phyloP scores from a whole-genome alignment of 306 rosid genomes.

The Dicorynia guianensis region DNA sequence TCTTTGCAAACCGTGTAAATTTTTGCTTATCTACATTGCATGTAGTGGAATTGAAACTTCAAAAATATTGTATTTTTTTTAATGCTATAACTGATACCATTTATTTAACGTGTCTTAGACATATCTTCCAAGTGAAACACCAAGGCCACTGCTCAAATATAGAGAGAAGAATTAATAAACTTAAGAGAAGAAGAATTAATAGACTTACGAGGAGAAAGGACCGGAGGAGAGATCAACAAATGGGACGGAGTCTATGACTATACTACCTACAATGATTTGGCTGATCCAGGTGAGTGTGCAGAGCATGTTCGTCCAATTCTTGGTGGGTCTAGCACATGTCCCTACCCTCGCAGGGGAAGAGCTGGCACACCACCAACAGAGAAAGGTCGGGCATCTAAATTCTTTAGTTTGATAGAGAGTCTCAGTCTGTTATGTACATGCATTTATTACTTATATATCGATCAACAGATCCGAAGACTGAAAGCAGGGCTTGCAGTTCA shows the following conservation, averaged over 20 bases:
- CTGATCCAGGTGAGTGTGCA: slow-evolving; percentile 42
- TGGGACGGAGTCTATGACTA: slow-evolving; percentile 67
- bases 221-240: slow-evolving; percentile 56
- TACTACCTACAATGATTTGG: slow-evolving; percentile 63
- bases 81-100: too few species aligned
- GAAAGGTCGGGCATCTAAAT: slow-evolving; percentile 45
- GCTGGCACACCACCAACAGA: slow-evolving; percentile 51
- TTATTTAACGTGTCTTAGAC: slow-evolving; percentile 35
- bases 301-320: slow-evolving; percentile 52
- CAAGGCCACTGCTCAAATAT: slow-evolving; percentile 44
- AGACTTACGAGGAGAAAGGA: slow-evolving; percentile 71
- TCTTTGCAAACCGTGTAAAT: slow-evolving; percentile 67
- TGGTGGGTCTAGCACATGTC: too few species aligned
- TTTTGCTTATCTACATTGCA: too few species aligned
- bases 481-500: slow-evolving; percentile 43
- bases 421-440: too few species aligned
- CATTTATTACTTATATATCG: too few species aligned
- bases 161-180: slow-evolving; percentile 49
- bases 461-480: slow-evolving; percentile 58
- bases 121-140: slow-evolving; percentile 63
- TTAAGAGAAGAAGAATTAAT: slow-evolving; percentile 62
- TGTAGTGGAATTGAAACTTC: too few species aligned
- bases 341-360: slow-evolving; percentile 75
- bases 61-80: too few species aligned
- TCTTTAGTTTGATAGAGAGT: too few species aligned